Evolutionary conservation across 805 yeast genomes (phyloP).

Genomic region (Cyberlindnera maclurae): DNA sequence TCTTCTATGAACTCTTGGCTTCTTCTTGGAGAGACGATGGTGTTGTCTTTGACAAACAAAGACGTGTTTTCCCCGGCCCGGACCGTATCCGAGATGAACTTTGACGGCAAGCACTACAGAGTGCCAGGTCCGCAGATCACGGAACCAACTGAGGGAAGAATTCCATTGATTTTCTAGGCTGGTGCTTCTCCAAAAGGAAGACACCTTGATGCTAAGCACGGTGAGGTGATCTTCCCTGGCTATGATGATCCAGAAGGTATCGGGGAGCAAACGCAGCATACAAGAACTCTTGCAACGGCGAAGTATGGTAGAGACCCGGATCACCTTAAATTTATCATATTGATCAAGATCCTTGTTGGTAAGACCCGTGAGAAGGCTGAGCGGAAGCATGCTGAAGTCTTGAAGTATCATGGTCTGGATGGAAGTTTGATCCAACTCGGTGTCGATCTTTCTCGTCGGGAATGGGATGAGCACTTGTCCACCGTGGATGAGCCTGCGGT

Average conservation of each 20-base stretch:
- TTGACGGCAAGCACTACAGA: slow-evolving; percentile 33
- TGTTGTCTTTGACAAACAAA: slow-evolving; percentile 19
- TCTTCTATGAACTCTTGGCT: slow-evolving; percentile 32
- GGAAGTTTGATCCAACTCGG: slow-evolving; percentile 40
- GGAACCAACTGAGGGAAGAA: slow-evolving; percentile 37
- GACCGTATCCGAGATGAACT: slow-evolving; percentile 34
- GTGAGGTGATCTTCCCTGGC: slow-evolving; percentile 34
- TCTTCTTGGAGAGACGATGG: slow-evolving; percentile 41
- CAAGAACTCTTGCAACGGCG: slow-evolving; percentile 29
- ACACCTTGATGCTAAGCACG: slow-evolving; percentile 38
- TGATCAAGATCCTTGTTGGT: slow-evolving; percentile 31
- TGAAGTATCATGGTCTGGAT: slow-evolving; percentile 30
- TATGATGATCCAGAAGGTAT: slow-evolving; percentile 28
- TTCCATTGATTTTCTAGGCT: slow-evolving; percentile 40
- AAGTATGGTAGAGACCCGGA: slow-evolving; percentile 32
- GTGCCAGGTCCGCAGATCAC: slow-evolving; percentile 35
- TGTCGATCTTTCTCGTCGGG: slow-evolving; percentile 35
- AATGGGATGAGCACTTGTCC: slow-evolving; percentile 37
- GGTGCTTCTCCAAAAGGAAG: slow-evolving; percentile 38
- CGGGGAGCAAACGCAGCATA: slow-evolving; percentile 25
- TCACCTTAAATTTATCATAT: slow-evolving; percentile 32
- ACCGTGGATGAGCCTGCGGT: slow-evolving; percentile 28
- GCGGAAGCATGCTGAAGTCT: slow-evolving; percentile 28
- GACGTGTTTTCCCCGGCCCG: slow-evolving; percentile 33
- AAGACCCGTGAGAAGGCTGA: slow-evolving; percentile 36